Percentiles rank a stretch among this genome's conserved stretches.
Conservation (phyloP, 2,329 filamentous ascomycete species). For the Alternaria longipes region DNA sequence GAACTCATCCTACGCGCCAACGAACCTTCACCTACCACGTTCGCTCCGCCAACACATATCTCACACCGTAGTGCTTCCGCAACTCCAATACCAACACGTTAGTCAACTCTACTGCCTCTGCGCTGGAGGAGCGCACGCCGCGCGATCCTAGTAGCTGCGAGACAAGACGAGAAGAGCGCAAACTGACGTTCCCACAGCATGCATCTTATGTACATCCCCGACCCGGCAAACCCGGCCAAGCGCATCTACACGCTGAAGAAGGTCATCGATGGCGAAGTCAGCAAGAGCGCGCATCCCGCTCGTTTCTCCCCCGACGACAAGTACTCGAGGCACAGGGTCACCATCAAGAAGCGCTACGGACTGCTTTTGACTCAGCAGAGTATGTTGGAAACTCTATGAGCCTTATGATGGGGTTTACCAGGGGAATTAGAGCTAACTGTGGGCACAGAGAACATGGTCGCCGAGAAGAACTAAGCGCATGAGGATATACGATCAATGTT, state of each 20-base stretch:
- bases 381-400: conserved; percentile 32
- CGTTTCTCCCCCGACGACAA: conserved; percentile 98
- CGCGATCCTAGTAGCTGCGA: neutral
- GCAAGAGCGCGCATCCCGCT: conserved; percentile 94
- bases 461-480: conserved; percentile 23
- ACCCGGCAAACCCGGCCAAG: conserved; percentile 73
- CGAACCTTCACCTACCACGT: neutral
- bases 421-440: conserved; percentile 5
- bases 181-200: conserved; percentile 53
- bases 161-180: neutral
- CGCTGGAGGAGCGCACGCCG: neutral
- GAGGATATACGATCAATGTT: neutral
- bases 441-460: conserved; percentile 38
- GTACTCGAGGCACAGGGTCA: conserved; percentile 93
- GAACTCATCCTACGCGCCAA: conserved; percentile 10
- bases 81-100: conserved; percentile 10
- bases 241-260: conserved; percentile 97
- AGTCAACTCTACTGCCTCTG: neutral
- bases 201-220: conserved; percentile 88
- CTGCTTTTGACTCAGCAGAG: conserved; percentile 85
- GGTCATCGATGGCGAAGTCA: conserved; percentile 80
- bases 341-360: conserved; percentile 91
- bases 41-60: neutral
- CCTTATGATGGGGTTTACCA: neutral
- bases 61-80: neutral